Conservation (phyloP, 331 rosid species). For the Prunus yedoensis region DNA sequence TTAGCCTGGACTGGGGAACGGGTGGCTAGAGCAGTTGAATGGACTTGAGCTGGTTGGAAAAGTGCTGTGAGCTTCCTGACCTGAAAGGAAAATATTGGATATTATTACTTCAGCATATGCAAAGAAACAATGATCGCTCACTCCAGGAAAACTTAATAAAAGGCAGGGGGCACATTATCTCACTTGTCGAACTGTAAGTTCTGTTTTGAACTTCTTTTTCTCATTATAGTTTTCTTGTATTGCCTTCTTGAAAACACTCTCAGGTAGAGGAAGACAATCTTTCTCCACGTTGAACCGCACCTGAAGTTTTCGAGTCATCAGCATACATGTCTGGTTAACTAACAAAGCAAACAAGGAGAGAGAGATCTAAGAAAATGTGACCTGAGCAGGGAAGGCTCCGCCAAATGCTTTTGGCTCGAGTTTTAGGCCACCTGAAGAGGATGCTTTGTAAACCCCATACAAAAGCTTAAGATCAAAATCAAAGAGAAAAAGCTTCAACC, state of each 20-base stretch:
- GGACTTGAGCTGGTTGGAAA: conserved; percentile 58
- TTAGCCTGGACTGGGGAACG: conserved; percentile 31
- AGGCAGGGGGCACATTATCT: conserved; percentile 9
- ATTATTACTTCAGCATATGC: no score
- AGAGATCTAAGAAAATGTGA: conserved; percentile 25
- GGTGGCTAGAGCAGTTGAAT: conserved; percentile 29
- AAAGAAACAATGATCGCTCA: not conserved
- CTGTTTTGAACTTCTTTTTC: conserved; percentile 68
- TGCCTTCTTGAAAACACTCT: conserved; percentile 73
- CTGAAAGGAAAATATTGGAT: conserved; percentile 28
- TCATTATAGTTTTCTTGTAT: conserved; percentile 71
- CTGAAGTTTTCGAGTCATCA: conserved; percentile 43
- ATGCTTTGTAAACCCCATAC: conserved; percentile 76
- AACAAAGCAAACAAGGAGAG: conserved; percentile 14
- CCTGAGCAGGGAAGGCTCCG: conserved; percentile 92
- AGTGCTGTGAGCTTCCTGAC: conserved; percentile 73
- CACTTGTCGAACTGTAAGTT: conserved; percentile 75
- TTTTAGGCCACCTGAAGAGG: conserved; percentile 78
- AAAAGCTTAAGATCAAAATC: conserved; percentile 88
- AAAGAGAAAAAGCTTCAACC: conserved; percentile 77
- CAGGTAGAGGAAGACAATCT: conserved; percentile 89
- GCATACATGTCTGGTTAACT: conserved; percentile 18
- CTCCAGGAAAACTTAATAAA: not conserved
- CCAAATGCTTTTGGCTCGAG: conserved; percentile 85
- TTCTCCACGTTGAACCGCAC: conserved; percentile 63